Evolutionary conservation across 176 grass and related monocot species (phyloP).

Genomic region (Bromus sterilis): DNA sequence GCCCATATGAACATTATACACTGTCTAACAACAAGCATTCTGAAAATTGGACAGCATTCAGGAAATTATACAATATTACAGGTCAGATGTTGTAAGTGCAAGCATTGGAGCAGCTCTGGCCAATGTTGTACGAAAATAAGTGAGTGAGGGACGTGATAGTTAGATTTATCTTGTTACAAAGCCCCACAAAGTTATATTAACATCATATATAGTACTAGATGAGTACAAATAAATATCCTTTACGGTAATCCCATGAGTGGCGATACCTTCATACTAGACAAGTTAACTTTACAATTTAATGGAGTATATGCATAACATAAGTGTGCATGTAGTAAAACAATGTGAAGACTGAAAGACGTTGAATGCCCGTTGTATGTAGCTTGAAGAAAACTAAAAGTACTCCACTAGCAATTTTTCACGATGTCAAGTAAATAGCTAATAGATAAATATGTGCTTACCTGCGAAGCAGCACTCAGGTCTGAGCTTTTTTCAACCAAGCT

Average conservation of each 20-base stretch:
- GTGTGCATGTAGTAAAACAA: background rate
- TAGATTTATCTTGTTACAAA: background rate
- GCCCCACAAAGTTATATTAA: background rate
- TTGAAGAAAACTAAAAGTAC: background rate
- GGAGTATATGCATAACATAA: background rate
- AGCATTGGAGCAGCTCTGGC: background rate
- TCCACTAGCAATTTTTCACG: background rate
- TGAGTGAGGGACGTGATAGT: background rate
- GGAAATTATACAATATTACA: background rate
- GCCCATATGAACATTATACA: background rate
- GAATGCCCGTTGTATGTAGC: background rate
- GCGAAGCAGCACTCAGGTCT: slow-evolving; percentile 91
- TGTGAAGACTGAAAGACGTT: background rate
- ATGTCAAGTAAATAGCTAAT: background rate
- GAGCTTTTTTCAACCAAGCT: slow-evolving; percentile 99
- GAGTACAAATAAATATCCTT: background rate
- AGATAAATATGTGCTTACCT: slow-evolving; percentile 48
- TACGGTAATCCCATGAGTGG: background rate
- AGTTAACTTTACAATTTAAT: background rate
- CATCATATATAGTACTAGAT: background rate
- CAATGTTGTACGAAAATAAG: background rate
- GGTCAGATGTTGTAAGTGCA: background rate
- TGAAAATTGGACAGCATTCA: background rate
- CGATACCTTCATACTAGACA: background rate
- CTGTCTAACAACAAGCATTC: background rate